A percentile compares a stretch with the other conserved stretches of the same genome.
These are phyloP conservation scores for Triticum aestivum DNA, from an alignment of 176 grass and related monocot species.

Conservation along the genomic window IWGSC_CS_RefSeq_v2.1 NC_057806.1:354217761-354218260, in stretches of 20 bases:
- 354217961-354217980: not conserved
- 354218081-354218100: slow-evolving; percentile 4
- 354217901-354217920: slow-evolving; percentile 3
- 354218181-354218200: slow-evolving; percentile 14
- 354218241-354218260: slow-evolving; percentile 98
- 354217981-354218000: not conserved
- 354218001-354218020: slow-evolving; percentile 17
- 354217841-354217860: slow-evolving; percentile 13
- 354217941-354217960: not conserved
- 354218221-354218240: slow-evolving; percentile 74
- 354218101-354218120: not conserved
- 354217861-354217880: not conserved
- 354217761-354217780: slow-evolving; percentile 93
- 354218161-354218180: slow-evolving; percentile 16
- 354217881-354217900: not conserved
- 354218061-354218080: slow-evolving; percentile 14
- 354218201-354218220: slow-evolving; percentile 4
- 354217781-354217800: slow-evolving; percentile 10
- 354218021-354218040: not conserved
- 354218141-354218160: slow-evolving; percentile 14
- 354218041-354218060: slow-evolving; percentile 12
- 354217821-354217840: not conserved
- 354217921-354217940: not conserved
- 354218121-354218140: slow-evolving; percentile 1
- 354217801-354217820: slow-evolving; percentile 2